phyloP scores from a whole-genome alignment of 352 stramenopile genomes.

The Sclerospora graminicola region DNA sequence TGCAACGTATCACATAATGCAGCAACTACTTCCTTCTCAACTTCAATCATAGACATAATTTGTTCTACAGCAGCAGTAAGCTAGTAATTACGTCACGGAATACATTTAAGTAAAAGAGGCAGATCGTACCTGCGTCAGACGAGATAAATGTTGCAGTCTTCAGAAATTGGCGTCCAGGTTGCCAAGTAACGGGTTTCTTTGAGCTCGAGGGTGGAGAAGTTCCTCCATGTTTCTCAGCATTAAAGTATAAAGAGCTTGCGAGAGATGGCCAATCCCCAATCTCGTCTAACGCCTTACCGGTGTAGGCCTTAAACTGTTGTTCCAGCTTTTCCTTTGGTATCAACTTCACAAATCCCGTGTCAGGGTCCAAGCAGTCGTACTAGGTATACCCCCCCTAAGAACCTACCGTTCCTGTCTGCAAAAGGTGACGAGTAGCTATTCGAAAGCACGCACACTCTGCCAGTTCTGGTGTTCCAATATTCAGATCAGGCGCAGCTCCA shows the following conservation, averaged over 20 bases:
- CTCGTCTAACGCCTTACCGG: slow-evolving; percentile 10
- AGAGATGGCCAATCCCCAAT: slow-evolving; percentile 5
- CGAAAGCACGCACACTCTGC: slow-evolving; percentile 21
- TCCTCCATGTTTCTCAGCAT: background rate
- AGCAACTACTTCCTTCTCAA: slow-evolving; percentile 30
- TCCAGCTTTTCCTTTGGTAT: slow-evolving; percentile 14
- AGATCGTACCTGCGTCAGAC: slow-evolving; percentile 12
- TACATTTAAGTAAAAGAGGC: background rate
- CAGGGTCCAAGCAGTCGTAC: background rate
- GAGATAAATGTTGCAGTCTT: slow-evolving; percentile 15
- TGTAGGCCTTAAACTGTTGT: slow-evolving; percentile 23
- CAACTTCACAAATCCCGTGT: slow-evolving; percentile 8
- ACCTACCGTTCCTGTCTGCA: slow-evolving; percentile 17
- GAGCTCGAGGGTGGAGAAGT: background rate
- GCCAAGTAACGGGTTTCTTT: slow-evolving; percentile 10
- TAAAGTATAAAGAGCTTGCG: slow-evolving; percentile 4
- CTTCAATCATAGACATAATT: slow-evolving; percentile 22
- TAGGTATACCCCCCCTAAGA: background rate
- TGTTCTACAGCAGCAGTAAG: slow-evolving; percentile 13
- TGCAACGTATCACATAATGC: slow-evolving; percentile 13
- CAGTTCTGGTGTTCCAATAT: slow-evolving; percentile 11
- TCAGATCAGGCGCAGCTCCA: slow-evolving; percentile 7
- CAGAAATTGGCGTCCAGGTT: slow-evolving; percentile 23
- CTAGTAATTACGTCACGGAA: background rate
- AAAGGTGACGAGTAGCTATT: slow-evolving; percentile 20